Evolutionary conservation across 257 asterid genomes (phyloP).

Genomic region (Nicotiana attenuata): DNA sequence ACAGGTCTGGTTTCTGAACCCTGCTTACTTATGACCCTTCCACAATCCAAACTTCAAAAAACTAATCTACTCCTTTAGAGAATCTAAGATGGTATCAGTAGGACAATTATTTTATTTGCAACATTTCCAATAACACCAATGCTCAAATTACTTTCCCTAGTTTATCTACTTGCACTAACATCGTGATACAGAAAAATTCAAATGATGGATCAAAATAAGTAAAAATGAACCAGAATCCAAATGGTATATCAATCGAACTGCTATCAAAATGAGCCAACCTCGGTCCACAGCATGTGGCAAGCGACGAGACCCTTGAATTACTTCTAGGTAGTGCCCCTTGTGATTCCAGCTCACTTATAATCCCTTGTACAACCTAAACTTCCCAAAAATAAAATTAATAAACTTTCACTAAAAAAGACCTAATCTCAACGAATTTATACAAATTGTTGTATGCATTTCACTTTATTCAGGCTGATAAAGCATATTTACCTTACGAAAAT

Average conservation of each 20-base stretch:
- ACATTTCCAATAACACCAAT: background rate
- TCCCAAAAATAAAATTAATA: constrained; percentile 11
- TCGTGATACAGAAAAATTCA: background rate
- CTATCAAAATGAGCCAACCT: constrained; percentile 49
- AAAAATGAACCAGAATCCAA: background rate
- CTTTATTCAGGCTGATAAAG: constrained; percentile 2
- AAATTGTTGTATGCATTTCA: background rate
- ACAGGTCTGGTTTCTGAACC: background rate
- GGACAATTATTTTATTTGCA: constrained; percentile 5
- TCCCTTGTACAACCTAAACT: constrained; percentile 89
- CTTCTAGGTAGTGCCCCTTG: constrained; percentile 99
- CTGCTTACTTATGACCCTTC: background rate
- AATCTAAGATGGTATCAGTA: background rate
- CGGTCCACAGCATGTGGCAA: constrained; percentile 99
- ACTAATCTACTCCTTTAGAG: background rate
- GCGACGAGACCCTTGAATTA: constrained; percentile 98
- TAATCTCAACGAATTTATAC: background rate
- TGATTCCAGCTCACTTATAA: constrained; percentile 93
- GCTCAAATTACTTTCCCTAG: background rate
- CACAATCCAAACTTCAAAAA: background rate
- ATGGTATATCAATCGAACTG: background rate
- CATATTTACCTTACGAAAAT: constrained; percentile 78
- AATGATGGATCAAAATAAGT: background rate
- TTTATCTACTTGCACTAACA: background rate
- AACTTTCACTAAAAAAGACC: background rate